These are phyloP conservation scores for Myxozyma melibiosi DNA, from an alignment of 805 yeast species.

Conservation along the genomic window DNA sequence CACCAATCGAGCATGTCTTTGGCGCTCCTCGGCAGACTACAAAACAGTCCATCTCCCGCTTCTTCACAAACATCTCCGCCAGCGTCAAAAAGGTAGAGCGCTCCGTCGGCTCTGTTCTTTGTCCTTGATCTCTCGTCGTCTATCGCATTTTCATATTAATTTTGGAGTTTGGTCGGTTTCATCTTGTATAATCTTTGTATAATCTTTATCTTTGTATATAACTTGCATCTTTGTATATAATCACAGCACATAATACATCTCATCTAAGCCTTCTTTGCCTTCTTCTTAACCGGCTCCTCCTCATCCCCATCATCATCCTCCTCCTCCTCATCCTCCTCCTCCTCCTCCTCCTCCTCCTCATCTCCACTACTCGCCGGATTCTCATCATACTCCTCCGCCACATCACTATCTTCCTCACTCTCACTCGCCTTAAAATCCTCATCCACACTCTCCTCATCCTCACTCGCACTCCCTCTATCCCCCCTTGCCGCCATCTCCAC, in stretches of 20 bases:
- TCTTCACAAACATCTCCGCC: too few relatives aligned
- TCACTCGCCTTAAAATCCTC: conserved; percentile 73
- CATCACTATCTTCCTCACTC: conserved; percentile 61
- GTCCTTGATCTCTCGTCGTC: too few relatives aligned
- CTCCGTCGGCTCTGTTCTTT: too few relatives aligned
- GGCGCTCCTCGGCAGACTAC: too few relatives aligned
- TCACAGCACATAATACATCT: too few relatives aligned
- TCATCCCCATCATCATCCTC: conserved; percentile 22
- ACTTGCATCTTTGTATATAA: too few relatives aligned
- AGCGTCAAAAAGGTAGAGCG: too few relatives aligned
- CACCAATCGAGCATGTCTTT: too few relatives aligned
- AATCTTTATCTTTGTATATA: background rate
- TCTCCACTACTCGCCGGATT: conserved; percentile 50
- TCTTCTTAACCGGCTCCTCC: conserved; percentile 34
- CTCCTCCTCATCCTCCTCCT: conserved; percentile 26
- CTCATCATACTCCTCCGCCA: conserved; percentile 83
- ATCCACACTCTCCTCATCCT: conserved; percentile 66
- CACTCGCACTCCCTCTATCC: conserved; percentile 75
- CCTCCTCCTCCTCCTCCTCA: conserved; percentile 36
- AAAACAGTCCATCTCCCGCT: too few relatives aligned
- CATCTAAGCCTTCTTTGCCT: conserved; percentile 25
- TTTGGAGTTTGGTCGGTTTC: too few relatives aligned
- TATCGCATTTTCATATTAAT: too few relatives aligned
- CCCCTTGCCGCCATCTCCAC: conserved; percentile 46
- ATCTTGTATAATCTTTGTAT: too few relatives aligned